A percentile compares a stretch with the other conserved stretches of the same genome.
These are phyloP conservation scores for Rhizopus stolonifer DNA, from an alignment of 371 early-diverging fungal genomes.

Conservation along the genomic window DNA sequence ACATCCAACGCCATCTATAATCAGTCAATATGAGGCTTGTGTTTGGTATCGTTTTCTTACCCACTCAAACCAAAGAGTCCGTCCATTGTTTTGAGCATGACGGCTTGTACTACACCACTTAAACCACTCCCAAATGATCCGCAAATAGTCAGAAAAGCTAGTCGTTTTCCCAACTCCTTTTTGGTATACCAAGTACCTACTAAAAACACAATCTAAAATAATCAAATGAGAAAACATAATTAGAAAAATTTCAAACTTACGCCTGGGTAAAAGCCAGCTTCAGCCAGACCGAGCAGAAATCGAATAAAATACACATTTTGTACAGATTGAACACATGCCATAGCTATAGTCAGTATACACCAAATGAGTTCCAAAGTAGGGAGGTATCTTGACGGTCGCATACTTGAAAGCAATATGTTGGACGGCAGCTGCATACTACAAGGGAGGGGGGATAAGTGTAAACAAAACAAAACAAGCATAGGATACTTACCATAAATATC, in stretches of 20 bases:
- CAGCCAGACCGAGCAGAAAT: slow-evolving; percentile 58
- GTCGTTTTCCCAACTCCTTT: slow-evolving; percentile 42
- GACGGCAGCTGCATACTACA: slow-evolving; percentile 65
- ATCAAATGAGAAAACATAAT: not conserved
- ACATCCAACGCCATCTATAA: slow-evolving; percentile 51
- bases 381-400: slow-evolving; percentile 54
- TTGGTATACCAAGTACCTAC: slow-evolving; percentile 55
- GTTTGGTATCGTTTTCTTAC: too few relatives aligned
- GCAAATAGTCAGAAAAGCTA: slow-evolving; percentile 40
- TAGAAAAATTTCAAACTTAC: slow-evolving; percentile 19
- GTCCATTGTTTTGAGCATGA: slow-evolving; percentile 47
- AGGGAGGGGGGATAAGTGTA: too few relatives aligned
- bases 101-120: slow-evolving; percentile 47
- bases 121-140: slow-evolving; percentile 44
- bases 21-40: too few relatives aligned
- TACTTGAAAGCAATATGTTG: slow-evolving; percentile 55
- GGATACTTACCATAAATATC: slow-evolving; percentile 39
- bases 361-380: slow-evolving; percentile 53
- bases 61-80: slow-evolving; percentile 47
- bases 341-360: slow-evolving; percentile 55
- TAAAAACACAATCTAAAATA: slow-evolving; percentile 47
- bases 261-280: slow-evolving; percentile 65
- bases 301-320: slow-evolving; percentile 49
- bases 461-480: slow-evolving; percentile 47
- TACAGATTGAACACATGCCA: slow-evolving; percentile 59